Evolutionary conservation across 1,284 basidiomycete species (phyloP).

Genomic region (Ceraceosorus guamensis): DNA sequence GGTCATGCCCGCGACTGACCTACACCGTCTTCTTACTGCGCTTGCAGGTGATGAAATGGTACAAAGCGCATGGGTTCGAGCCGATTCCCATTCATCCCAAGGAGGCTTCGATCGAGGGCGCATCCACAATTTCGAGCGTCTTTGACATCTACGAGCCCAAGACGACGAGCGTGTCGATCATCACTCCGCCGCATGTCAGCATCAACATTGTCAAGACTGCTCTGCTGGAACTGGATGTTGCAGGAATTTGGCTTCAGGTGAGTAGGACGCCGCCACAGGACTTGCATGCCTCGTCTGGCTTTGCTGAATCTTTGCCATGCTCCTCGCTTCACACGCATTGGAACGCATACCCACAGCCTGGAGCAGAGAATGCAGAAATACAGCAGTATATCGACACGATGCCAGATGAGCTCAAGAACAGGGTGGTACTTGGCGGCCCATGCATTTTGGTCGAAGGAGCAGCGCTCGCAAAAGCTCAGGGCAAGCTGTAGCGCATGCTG

Average conservation of each 20-base stretch:
- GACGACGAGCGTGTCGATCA: conserved; percentile 33
- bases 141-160: conserved; percentile 12
- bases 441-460: conserved; percentile 43
- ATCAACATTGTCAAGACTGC: conserved; percentile 30
- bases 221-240: conserved; percentile 23
- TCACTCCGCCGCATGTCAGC: conserved; percentile 40
- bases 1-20: not conserved
- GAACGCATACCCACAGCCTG: conserved; percentile 15
- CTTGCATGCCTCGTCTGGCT: no score
- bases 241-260: conserved; percentile 39
- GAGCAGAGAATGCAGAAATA: conserved; percentile 33
- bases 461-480: conserved; percentile 31
- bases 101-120: conserved; percentile 26
- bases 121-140: conserved; percentile 13
- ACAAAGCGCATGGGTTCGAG: conserved; percentile 25
- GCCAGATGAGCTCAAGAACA: conserved; percentile 21
- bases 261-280: not conserved
- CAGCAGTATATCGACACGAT: conserved; percentile 8
- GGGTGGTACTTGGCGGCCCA: conserved; percentile 38
- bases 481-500: conserved; percentile 20
- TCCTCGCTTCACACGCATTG: not conserved
- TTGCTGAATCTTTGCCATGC: no score
- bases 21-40: no score
- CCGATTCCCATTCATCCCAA: conserved; percentile 41
- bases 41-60: conserved; percentile 39